phyloP scores from a whole-genome alignment of 2,329 filamentous ascomycete species.

The Alternaria panax region DNA sequence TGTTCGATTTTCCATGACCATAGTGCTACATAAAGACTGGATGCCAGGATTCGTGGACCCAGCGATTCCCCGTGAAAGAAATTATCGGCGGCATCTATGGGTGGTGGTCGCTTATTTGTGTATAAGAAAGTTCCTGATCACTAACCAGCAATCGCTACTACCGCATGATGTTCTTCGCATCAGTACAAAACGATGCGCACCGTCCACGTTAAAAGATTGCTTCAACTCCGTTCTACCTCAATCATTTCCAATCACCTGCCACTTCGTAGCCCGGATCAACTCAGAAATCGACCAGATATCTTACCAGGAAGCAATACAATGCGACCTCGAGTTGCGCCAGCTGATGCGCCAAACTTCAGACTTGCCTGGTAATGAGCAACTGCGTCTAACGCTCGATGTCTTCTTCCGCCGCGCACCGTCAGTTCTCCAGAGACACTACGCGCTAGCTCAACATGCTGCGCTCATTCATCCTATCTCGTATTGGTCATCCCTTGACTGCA shows the following conservation, averaged over 20 bases:
- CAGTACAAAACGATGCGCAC: neutral
- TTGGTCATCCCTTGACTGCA: neutral
- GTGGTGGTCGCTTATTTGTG: neutral
- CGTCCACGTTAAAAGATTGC: neutral
- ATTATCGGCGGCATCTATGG: neutral
- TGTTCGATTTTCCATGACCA: constrained; percentile 29
- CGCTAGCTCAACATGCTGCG: neutral
- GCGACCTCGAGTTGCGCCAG: neutral
- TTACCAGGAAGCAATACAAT: neutral
- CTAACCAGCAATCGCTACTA: neutral
- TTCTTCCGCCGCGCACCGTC: neutral
- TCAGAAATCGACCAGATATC: neutral
- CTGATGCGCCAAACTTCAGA: neutral
- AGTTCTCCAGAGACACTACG: neutral
- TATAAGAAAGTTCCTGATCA: neutral
- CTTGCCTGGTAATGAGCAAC: neutral
- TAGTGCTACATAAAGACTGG: constrained; percentile 23
- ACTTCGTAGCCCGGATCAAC: neutral
- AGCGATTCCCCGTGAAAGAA: neutral
- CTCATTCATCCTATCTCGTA: neutral
- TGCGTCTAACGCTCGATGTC: neutral
- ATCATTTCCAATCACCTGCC: neutral
- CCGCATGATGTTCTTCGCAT: neutral
- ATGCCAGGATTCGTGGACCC: constrained; percentile 15
- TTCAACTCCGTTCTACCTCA: neutral